A percentile compares a stretch with the other conserved stretches of the same genome.
These are phyloP conservation scores for Cryphonectria nitschkei DNA, from an alignment of 2,329 filamentous ascomycete genomes.

Conservation along the genomic window DNA sequence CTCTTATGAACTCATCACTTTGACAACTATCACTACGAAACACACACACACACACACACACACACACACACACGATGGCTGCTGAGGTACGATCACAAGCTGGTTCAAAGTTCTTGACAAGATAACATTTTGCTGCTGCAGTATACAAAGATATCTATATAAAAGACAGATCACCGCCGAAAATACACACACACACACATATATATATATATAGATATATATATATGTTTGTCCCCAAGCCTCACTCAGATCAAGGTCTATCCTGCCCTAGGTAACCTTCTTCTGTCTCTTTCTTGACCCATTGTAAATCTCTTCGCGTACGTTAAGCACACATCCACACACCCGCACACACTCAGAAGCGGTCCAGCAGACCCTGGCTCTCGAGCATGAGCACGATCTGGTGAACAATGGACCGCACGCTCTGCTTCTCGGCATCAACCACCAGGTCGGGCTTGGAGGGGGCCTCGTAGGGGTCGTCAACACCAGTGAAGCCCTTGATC, in stretches of 20 bases:
- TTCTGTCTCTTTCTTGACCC: background rate
- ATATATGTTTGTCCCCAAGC: background rate
- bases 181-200: background rate
- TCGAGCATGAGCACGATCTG: slow-evolving; percentile 94
- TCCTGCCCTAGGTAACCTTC: slow-evolving; percentile 10
- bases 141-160: background rate
- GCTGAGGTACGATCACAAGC: background rate
- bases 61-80: no score
- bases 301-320: background rate
- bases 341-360: slow-evolving; percentile 45
- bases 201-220: no score
- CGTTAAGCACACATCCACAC: background rate
- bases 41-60: no score
- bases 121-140: background rate
- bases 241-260: background rate
- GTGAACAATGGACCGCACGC: slow-evolving; percentile 90
- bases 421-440: slow-evolving; percentile 84
- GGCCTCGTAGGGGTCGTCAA: slow-evolving; percentile 94
- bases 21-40: no score
- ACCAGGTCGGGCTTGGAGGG: slow-evolving; percentile 81
- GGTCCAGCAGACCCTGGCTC: slow-evolving; percentile 84
- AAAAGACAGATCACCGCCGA: background rate
- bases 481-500: slow-evolving; percentile 97
- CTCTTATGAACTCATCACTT: no score
- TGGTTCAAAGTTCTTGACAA: background rate